Evolutionary conservation across 148 eudicot genomes (phyloP).

Genomic region (Camellia granthamiana): DNA sequence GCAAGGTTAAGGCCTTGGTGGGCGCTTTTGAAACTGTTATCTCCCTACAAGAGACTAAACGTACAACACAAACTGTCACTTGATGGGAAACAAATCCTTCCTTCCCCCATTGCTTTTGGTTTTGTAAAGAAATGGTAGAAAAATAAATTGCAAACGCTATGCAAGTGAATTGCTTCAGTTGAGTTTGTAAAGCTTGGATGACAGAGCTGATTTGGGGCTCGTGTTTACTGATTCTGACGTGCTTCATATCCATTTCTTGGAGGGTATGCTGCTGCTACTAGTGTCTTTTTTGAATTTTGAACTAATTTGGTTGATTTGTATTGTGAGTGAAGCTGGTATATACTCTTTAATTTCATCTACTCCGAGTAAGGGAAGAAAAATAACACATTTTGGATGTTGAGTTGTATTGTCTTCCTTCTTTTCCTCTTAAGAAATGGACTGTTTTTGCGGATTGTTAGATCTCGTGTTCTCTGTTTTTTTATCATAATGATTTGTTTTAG

Average conservation of each 20-base stretch:
- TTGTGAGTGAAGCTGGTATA: not conserved
- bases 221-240: slow-evolving; percentile 12
- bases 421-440: not conserved
- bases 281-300: not conserved
- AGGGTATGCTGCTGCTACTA: slow-evolving; percentile 10
- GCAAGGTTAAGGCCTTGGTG: slow-evolving; percentile 92
- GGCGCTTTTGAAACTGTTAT: slow-evolving; percentile 96
- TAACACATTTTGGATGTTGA: not conserved
- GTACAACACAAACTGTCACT: slow-evolving; percentile 25
- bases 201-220: slow-evolving; percentile 2
- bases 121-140: slow-evolving; percentile 16
- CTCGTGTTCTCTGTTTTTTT: not conserved
- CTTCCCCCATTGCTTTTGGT: slow-evolving; percentile 6
- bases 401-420: not conserved
- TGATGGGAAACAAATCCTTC: not conserved
- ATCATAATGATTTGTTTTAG: not conserved
- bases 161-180: too few species aligned
- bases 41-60: slow-evolving; percentile 67
- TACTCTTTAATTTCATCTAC: not conserved
- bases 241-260: slow-evolving; percentile 10
- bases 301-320: not conserved
- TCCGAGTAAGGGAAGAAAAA: not conserved
- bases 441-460: not conserved
- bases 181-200: not conserved
- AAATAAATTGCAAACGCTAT: slow-evolving; percentile 2